Percentiles rank a stretch among this genome's conserved stretches.
Evolutionary conservation across 2,329 filamentous ascomycete species (phyloP).

Genomic region (Neodidymelliopsis sp.): DNA sequence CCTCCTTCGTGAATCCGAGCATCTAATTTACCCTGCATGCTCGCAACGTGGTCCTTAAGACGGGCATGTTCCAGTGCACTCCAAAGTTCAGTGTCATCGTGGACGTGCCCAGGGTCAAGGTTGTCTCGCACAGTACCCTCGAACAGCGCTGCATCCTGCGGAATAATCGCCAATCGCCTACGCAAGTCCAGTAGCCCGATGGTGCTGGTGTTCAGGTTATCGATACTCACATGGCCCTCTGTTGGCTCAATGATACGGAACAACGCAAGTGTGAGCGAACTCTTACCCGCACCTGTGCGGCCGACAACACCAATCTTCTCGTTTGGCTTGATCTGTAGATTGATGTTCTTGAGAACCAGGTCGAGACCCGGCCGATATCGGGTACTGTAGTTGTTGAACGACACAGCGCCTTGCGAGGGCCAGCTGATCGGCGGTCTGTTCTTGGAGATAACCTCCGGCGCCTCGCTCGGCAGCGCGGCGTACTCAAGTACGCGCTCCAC

Average conservation of each 20-base stretch:
- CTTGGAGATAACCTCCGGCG: slow-evolving; percentile 90
- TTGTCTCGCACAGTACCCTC: slow-evolving; percentile 94
- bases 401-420: slow-evolving; percentile 87
- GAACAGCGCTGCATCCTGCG: slow-evolving; percentile 95
- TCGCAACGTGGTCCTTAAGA: slow-evolving; percentile 85
- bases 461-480: slow-evolving; percentile 87
- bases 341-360: slow-evolving; percentile 91
- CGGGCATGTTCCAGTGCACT: slow-evolving; percentile 93
- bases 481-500: slow-evolving; percentile 98
- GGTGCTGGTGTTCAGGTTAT: slow-evolving; percentile 84
- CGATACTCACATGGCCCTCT: slow-evolving; percentile 85
- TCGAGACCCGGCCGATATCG: slow-evolving; percentile 90
- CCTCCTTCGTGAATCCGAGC: slow-evolving; percentile 93
- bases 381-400: slow-evolving; percentile 93
- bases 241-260: slow-evolving; percentile 95
- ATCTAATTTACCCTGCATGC: slow-evolving; percentile 89
- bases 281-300: slow-evolving; percentile 95
- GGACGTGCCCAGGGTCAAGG: slow-evolving; percentile 90
- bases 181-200: slow-evolving; percentile 92
- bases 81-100: slow-evolving; percentile 97
- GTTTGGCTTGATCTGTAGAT: slow-evolving; percentile 88
- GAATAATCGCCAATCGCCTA: slow-evolving; percentile 91
- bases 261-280: slow-evolving; percentile 86
- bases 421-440: slow-evolving; percentile 87
- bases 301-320: slow-evolving; percentile 99